Base-by-base conservation (phyloP, 176 grass and related monocot genomes). In the Oryza australiensis region DNA sequence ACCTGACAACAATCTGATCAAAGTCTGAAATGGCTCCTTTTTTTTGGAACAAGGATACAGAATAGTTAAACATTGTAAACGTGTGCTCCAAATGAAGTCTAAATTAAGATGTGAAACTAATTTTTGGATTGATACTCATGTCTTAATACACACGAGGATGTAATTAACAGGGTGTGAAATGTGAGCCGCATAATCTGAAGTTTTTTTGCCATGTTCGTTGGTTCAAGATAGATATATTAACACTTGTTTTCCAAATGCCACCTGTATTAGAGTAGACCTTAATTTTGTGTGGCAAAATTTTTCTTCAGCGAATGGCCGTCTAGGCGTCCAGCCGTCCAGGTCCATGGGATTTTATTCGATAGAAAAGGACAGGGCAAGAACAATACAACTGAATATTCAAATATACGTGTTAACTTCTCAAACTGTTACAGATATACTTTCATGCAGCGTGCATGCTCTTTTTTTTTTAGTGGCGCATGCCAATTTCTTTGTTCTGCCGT, bases 351-450 rank as follows among this genome's bases (percentile, higher is more conserved):
- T 82, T 23, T 20, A 55, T 51, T 41, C 10, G 23, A 38, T 48
- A 40, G 51, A 82, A 72, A 82, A 77, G 30, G 73, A 77, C 65
- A 8, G 29, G 18, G 13, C 53, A 38, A 16, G 73, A 71, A 53
- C 65, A 64, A 51, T 78, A 42, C 59, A 12, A 42, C 76, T 76
- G 49, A 18, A 40, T 82, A 77, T 65, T 77, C 73, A 41, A 72
- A 65, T 38, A 65, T 38, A n/a, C 9, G 3, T 5, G 33, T 76
- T 64, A 15, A 48, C 45, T 5, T 48, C 30, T 82, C 38, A 51
- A 9, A 26, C 11, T 64, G 18, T 55, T 55, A 18, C 51, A 22
- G 51, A 55, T 55, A 55, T 55, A 53, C 51, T 55, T 55, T 18
- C 48, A 53, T 53, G 49, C 49, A 53, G 5, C 16, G 16, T 51